Conservation (phyloP, 2,329 filamentous ascomycete species). For the Zelopaecilomyces penicillatus region DNA sequence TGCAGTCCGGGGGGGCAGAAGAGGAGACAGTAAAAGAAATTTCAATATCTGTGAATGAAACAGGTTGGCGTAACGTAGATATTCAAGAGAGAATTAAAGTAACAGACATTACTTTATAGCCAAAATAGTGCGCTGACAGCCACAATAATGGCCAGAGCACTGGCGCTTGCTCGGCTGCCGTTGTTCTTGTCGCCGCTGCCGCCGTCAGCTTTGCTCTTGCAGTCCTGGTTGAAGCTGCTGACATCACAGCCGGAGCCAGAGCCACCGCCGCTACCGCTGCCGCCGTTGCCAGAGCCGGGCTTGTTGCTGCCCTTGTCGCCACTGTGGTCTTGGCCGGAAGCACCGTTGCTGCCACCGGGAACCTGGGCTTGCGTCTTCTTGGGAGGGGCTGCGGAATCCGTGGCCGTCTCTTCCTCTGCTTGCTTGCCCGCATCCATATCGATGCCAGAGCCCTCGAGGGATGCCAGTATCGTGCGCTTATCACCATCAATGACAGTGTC, state of each 20-base stretch:
- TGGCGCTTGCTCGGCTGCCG: conserved; percentile 24
- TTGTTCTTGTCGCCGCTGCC: conserved; percentile 23
- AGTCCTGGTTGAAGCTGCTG: conserved; percentile 34
- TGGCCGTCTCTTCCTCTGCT: conserved; percentile 6
- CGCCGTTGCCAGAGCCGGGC: neutral
- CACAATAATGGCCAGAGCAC: conserved; percentile 29
- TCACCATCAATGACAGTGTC: conserved; percentile 68
- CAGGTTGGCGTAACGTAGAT: too few species aligned
- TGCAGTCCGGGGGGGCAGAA: too few species aligned
- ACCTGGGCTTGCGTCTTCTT: conserved; percentile 19
- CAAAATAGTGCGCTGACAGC: conserved; percentile 27
- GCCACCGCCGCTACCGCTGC: conserved; percentile 14
- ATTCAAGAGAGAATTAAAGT: neutral
- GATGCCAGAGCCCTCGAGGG: conserved; percentile 71
- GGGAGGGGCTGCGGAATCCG: conserved; percentile 12
- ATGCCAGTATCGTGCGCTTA: conserved; percentile 67
- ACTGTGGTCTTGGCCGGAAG: conserved; percentile 17
- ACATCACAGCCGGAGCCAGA: conserved; percentile 26
- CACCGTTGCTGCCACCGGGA: conserved; percentile 21
- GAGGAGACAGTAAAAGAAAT: too few species aligned
- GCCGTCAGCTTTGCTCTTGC: conserved; percentile 18
- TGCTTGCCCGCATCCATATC: conserved; percentile 49
- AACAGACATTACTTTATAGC: conserved; percentile 17
- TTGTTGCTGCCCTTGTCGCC: conserved; percentile 3
- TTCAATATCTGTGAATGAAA: too few species aligned